Percentiles rank a stretch among this genome's conserved stretches.
Conservation (phyloP, 768 basidiomycete genomes). For the Suillus paluster region DNA sequence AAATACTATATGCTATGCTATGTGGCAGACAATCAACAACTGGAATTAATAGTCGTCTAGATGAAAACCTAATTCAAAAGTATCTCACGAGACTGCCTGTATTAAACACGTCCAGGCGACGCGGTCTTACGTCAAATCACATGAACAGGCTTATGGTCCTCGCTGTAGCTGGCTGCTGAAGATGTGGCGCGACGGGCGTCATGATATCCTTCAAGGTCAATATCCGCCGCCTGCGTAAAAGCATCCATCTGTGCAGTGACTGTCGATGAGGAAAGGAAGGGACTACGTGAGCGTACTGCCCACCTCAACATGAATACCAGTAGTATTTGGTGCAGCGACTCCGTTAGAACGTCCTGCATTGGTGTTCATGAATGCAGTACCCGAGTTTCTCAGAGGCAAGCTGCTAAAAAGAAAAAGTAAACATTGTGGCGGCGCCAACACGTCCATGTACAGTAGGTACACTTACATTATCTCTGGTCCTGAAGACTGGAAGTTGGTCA, state of each 20-base stretch:
- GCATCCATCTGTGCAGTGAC: slow-evolving; percentile 31
- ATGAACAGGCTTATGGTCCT: background rate
- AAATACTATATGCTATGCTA: background rate
- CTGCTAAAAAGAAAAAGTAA: slow-evolving; percentile 11
- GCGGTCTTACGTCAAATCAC: background rate
- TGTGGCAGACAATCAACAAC: background rate
- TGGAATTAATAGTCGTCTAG: background rate
- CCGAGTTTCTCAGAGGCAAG: slow-evolving; percentile 24
- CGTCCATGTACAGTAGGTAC: background rate
- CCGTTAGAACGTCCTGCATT: slow-evolving; percentile 4
- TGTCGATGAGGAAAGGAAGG: slow-evolving; percentile 9
- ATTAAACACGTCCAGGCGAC: background rate
- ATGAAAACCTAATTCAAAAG: background rate
- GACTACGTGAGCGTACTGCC: slow-evolving; percentile 8
- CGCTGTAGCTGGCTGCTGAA: slow-evolving; percentile 5
- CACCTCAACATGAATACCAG: slow-evolving; percentile 41
- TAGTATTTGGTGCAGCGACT: background rate
- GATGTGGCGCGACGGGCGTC: background rate
- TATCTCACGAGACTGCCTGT: background rate
- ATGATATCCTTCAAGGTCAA: background rate
- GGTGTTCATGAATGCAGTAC: slow-evolving; percentile 20
- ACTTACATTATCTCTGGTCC: slow-evolving; percentile 36
- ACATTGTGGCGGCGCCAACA: background rate
- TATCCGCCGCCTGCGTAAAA: slow-evolving; percentile 22
- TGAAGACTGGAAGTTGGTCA: slow-evolving; percentile 50